Evolutionary conservation across 2,329 filamentous ascomycete species (phyloP), one percentile per base, ranked within the genome.

Genomic region (Xylaria sp.): DNA sequence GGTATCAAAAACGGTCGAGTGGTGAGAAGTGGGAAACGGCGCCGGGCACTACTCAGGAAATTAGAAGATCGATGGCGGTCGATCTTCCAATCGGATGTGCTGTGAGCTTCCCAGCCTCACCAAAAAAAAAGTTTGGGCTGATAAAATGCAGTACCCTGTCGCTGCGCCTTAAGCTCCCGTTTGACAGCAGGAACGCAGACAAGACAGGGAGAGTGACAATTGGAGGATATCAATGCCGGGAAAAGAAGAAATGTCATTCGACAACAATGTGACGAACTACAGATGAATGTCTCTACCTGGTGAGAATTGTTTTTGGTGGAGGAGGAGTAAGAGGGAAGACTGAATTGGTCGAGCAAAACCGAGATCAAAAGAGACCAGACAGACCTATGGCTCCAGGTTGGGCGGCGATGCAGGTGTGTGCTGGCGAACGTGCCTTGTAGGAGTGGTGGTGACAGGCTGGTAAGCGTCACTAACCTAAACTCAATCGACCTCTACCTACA

Each of bases 101-200:
- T n/a, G 54, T 51, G 50, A 48, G 48, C 41, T 50, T 49, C 56
- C 62, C 58, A 66, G 61, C 62, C 62, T 63, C 62, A 59, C 54
- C 54, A 50, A 59, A 59, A 60, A 55, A 50, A 44, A 37, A 46
- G 37, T 42, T 39, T 40, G 50, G 47, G 24, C 52, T 45, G 45
- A 22, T 43, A 37, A 42, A 7, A 19, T 26, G 2, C 38, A n/a
- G 19, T 42, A 44, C 24, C 39, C 39, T 34, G 29, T 13, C 16
- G 5, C 16, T 34, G 5, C 24, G 51, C 48, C 39, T 53, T 17
- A 44, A 53, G 49, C 58, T 55, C 34, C 49, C 5, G 5, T 9
- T 26, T 39, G 50, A 48, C 44, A 53, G 52, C 44, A 49, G 48
- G 48, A 37, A 19, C 43, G 19, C 50, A 22, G 24, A 45, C 39